Evolutionary conservation across 306 rosid genomes (phyloP).

Genomic region (Senna tora): DNA sequence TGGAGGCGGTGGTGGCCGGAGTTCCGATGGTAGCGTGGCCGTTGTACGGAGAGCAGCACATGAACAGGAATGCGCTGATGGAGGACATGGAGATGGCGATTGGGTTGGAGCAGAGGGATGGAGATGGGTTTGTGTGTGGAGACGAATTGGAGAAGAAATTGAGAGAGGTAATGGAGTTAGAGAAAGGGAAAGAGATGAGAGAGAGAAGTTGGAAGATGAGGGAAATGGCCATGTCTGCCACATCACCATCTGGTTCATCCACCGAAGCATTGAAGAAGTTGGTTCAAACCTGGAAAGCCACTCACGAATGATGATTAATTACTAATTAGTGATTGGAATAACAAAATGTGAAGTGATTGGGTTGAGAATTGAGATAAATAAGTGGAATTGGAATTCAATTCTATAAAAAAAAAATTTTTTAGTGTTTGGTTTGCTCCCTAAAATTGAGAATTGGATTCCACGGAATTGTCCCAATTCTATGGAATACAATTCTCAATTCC

Average conservation of each 20-base stretch:
- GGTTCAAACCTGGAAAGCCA: not conserved
- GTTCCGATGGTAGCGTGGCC: conserved; percentile 14
- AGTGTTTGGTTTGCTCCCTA: no score
- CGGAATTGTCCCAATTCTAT: no score
- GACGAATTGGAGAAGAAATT: not conserved
- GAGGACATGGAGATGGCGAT: conserved; percentile 10
- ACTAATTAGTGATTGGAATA: no score
- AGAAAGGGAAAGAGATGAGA: not conserved
- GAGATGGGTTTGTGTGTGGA: not conserved
- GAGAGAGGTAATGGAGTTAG: not conserved
- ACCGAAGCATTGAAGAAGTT: conserved; percentile 10
- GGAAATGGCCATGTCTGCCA: not conserved
- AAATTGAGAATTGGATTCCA: no score
- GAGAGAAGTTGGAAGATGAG: conserved; percentile 1
- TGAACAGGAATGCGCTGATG: conserved; percentile 3
- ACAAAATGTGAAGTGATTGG: no score
- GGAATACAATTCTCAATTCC: no score
- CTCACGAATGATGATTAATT: no score
- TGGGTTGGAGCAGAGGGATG: not conserved
- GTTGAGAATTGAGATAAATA: no score
- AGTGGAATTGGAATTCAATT: no score
- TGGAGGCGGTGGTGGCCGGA: conserved; percentile 17
- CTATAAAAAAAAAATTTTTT: no score
- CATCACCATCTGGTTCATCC: not conserved
- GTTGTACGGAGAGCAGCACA: not conserved